phyloP scores from a whole-genome alignment of 768 basidiomycete genomes.

The Agrocybe chaxingu region DNA sequence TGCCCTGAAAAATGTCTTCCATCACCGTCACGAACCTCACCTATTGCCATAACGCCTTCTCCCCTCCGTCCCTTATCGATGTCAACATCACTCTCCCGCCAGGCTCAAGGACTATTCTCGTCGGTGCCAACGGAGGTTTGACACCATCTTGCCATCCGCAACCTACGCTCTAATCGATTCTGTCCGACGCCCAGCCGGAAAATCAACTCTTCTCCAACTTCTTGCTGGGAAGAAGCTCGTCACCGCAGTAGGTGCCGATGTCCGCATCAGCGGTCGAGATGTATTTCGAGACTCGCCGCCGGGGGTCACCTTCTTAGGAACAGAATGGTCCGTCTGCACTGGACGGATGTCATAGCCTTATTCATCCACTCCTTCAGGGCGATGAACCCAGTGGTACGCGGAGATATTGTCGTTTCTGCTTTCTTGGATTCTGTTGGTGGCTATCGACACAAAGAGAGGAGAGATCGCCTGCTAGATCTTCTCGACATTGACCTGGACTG shows the following conservation, averaged over 20 bases:
- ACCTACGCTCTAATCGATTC: conserved; percentile 8
- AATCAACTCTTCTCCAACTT: conserved; percentile 94
- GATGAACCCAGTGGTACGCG: conserved; percentile 93
- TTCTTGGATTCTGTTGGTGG: conserved; percentile 99
- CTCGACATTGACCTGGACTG: conserved; percentile 94
- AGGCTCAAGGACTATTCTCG: conserved; percentile 80
- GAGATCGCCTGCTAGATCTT: conserved; percentile 85
- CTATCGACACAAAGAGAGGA: conserved; percentile 85
- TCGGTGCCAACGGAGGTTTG: conserved; percentile 94
- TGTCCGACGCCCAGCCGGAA: conserved; percentile 58
- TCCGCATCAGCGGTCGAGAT: conserved; percentile 76
- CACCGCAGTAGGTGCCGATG: conserved; percentile 42
- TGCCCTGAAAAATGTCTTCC: conserved; percentile 14
- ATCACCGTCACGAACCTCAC: conserved; percentile 52
- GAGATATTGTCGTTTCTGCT: conserved; percentile 87
- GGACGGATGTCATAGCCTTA: neutral
- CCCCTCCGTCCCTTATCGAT: conserved; percentile 54
- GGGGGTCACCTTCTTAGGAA: conserved; percentile 86
- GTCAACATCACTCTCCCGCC: conserved; percentile 64
- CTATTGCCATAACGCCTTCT: conserved; percentile 46
- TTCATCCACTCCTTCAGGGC: conserved; percentile 51
- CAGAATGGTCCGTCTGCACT: conserved; percentile 71
- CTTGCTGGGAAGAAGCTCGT: conserved; percentile 90
- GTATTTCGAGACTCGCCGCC: conserved; percentile 86
- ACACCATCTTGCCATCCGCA: conserved; percentile 2